Evolutionary conservation across 306 rosid genomes (phyloP), one percentile per base, ranked within the genome.

Genomic region (Quercus engelmannii): DNA sequence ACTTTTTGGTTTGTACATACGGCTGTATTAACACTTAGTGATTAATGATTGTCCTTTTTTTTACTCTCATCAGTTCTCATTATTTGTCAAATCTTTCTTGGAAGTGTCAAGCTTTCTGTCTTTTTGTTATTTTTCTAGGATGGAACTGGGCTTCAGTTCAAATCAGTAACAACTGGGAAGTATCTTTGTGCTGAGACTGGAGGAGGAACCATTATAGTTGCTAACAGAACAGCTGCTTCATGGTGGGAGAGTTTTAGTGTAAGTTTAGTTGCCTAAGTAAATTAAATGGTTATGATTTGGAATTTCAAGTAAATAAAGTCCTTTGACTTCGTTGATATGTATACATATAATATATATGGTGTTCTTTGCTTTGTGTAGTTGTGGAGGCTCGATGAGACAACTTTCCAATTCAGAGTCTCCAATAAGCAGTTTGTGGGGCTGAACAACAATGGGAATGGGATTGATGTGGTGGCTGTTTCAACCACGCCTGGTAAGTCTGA

Each of bases 161-260:
- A 87, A 80, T 91, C 97, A 1, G 90, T 87, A 35, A 88, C 90
- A 31, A 91, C 84, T 0, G 58, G 52, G 63, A 93, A 93, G 41
- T 91, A 87, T 69, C 85, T 90, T 0, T 79, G 79, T 58, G 92
- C 97, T 3, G 97, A 93, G 67, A 51, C 20, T 1, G 94, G 97
- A 52, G 98, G 98, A 76, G 97, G 93, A 85, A 83, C 86, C 64
- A 87, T 82, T 73, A 71, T 91, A 14, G 98, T 90, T 61, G 94
- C 93, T n/a, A 90, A 93, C 65, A 87, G 97, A 63, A 74, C 89
- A 2, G 13, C 82, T 14, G 88, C 93, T 82, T 88, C 94, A 0
- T 79, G 86, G 64, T 93, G 97, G 98, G 97, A 93, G 88, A 90
- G 87, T 59, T 93, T 90, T 69, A 75, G 5, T 49, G 93, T 91